A percentile compares a stretch with the other conserved stretches of the same genome.
Evolutionary conservation across 2,329 filamentous ascomycete species (phyloP).

Genomic region (Apiospora rasikravindrae): DNA sequence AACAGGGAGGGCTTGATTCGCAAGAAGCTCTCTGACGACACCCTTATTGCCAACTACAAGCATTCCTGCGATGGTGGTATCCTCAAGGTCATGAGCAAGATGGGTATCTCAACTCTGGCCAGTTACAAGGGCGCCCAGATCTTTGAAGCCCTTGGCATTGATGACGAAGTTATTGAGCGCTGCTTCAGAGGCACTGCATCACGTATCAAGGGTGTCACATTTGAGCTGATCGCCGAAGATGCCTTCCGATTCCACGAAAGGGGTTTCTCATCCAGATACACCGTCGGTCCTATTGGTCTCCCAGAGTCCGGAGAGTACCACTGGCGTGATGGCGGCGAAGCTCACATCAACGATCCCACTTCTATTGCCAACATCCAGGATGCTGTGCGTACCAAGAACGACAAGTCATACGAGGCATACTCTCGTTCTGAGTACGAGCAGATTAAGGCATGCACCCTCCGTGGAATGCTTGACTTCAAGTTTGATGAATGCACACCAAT

Average conservation of each 20-base stretch:
- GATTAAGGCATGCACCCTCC: constrained; percentile 94
- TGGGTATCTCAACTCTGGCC: constrained; percentile 96
- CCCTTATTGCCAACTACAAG: constrained; percentile 94
- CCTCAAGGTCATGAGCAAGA: constrained; percentile 98
- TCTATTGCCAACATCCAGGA: constrained; percentile 98
- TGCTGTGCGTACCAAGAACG: constrained; percentile 94
- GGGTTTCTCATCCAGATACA: constrained; percentile 82
- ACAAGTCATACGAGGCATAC: constrained; percentile 98
- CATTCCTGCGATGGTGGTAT: constrained; percentile 96
- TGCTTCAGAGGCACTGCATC: constrained; percentile 96
- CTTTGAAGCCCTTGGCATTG: constrained; percentile 92
- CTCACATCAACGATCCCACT: constrained; percentile 92
- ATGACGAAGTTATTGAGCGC: constrained; percentile 88
- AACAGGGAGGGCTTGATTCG: constrained; percentile 91
- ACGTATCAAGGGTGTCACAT: constrained; percentile 92
- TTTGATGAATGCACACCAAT: constrained; percentile 86
- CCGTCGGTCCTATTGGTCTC: constrained; percentile 78
- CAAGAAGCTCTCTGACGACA: constrained; percentile 82
- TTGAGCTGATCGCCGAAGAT: constrained; percentile 91
- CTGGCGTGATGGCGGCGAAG: constrained; percentile 95
- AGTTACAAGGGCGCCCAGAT: constrained; percentile 99
- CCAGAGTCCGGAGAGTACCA: constrained; percentile 96
- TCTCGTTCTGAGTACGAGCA: constrained; percentile 92
- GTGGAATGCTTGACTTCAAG: constrained; percentile 93
- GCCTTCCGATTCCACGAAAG: constrained; percentile 94